These are phyloP conservation scores for Saraca asoca DNA, from an alignment of 331 rosid species.

Conservation along the genomic window DNA sequence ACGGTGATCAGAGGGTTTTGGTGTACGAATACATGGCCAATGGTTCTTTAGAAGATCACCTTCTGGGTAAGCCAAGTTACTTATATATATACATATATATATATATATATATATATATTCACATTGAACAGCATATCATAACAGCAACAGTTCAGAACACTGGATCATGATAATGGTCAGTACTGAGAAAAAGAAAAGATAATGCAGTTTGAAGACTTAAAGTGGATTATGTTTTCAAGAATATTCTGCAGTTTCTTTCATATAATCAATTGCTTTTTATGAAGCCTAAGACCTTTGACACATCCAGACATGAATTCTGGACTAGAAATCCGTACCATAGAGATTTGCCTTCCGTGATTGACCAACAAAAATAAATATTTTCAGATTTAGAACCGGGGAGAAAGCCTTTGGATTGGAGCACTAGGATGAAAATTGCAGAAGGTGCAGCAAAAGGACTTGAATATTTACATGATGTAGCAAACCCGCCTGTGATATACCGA, in stretches of 20 bases:
- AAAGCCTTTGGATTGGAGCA: constrained; percentile 71
- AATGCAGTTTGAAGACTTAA: background rate
- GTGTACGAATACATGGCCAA: constrained; percentile 85
- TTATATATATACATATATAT: background rate
- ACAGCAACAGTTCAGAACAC: constrained; percentile 1
- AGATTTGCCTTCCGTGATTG: background rate
- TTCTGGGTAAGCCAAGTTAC: constrained; percentile 63
- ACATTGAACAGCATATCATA: constrained; percentile 10
- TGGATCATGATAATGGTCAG: constrained; percentile 2
- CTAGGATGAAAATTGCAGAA: constrained; percentile 84
- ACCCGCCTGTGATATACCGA: constrained; percentile 84
- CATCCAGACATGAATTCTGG: background rate
- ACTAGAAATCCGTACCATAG: background rate
- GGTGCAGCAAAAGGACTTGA: constrained; percentile 94
- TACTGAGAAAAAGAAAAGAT: background rate
- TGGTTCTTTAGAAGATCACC: constrained; percentile 94
- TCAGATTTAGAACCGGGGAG: constrained; percentile 51
- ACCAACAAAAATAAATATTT: constrained; percentile 32
- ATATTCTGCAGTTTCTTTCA: no score
- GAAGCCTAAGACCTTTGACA: background rate
- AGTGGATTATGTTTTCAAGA: background rate
- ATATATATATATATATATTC: no score
- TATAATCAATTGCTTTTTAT: no score
- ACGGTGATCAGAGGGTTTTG: constrained; percentile 80
- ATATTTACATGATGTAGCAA: constrained; percentile 74